A percentile compares a stretch with the other conserved stretches of the same genome.
phyloP scores from a whole-genome alignment of 192 early-diverging fungal species.

The Entomortierella chlamydospora region DNA sequence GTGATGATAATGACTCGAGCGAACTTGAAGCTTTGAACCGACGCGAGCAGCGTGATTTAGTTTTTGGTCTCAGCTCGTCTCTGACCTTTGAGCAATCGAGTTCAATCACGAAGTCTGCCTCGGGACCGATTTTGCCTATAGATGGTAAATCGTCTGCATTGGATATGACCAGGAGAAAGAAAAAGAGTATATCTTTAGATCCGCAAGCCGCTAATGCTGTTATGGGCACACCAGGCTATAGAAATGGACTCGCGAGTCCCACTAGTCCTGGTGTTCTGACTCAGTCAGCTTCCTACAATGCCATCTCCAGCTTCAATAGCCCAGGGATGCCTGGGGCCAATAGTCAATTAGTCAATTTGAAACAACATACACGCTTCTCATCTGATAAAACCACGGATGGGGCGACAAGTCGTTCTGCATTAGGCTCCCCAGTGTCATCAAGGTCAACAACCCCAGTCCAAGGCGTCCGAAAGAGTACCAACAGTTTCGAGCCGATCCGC shows the following conservation, averaged over 20 bases:
- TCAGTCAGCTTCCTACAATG: constrained; percentile 34
- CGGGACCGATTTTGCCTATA: constrained; percentile 14
- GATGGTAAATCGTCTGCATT: constrained; percentile 5
- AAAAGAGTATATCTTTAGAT: constrained; percentile 51
- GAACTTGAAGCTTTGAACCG: constrained; percentile 14
- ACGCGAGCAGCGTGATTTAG: constrained; percentile 31
- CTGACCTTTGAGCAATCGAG: constrained; percentile 18
- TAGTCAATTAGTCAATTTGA: constrained; percentile 3
- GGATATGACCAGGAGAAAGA: constrained; percentile 34
- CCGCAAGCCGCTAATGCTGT: constrained; percentile 44
- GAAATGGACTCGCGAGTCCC: constrained; percentile 20
- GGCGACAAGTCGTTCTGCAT: neutral
- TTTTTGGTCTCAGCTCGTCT: constrained; percentile 23
- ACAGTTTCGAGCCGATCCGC: constrained; percentile 13
- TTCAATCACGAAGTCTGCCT: constrained; percentile 24
- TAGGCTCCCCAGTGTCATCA: constrained; percentile 19
- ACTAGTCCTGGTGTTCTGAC: constrained; percentile 29
- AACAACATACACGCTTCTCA: constrained; percentile 26
- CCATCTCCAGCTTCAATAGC: constrained; percentile 23
- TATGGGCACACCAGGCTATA: constrained; percentile 25
- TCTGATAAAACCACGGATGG: constrained; percentile 35
- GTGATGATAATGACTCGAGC: neutral
- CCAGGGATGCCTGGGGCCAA: neutral
- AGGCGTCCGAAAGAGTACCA: constrained; percentile 26
- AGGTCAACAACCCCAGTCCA: constrained; percentile 42